Evolutionary conservation across 148 eudicot species (phyloP).

Genomic region (Nepenthes mirabilis): DNA sequence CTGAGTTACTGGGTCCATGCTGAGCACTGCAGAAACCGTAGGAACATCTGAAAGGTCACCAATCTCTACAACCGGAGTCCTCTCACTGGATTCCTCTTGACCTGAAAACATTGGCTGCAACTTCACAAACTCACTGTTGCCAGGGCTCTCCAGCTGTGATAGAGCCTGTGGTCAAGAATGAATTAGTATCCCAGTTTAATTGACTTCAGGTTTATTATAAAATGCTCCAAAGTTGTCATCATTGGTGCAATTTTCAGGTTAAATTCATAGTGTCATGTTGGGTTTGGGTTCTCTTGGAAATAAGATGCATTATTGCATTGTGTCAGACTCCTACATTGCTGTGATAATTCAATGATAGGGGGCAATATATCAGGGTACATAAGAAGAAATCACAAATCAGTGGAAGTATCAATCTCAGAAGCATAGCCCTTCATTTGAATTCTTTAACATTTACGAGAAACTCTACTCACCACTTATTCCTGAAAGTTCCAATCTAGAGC

Average conservation of each 20-base stretch:
- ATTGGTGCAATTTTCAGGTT: too few species aligned
- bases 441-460: not conserved
- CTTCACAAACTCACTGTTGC: conserved; percentile 9
- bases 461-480: not conserved
- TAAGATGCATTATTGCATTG: too few species aligned
- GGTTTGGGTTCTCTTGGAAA: too few species aligned
- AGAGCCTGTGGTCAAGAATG: conserved; percentile 24
- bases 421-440: not conserved
- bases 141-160: conserved; percentile 21
- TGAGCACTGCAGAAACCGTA: conserved; percentile 33
- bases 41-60: conserved; percentile 15
- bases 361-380: too few species aligned
- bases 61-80: not conserved
- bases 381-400: too few species aligned
- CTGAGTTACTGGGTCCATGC: conserved; percentile 62
- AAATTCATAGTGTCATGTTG: too few species aligned
- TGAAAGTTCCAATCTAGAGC: not conserved
- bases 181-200: too few species aligned
- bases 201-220: too few species aligned
- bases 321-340: too few species aligned
- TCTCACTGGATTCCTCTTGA: conserved; percentile 12
- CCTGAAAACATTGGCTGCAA: conserved; percentile 11
- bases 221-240: too few species aligned
- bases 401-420: too few species aligned
- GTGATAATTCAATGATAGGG: too few species aligned